Evolutionary conservation across 139 green algal genomes (phyloP).

Genomic region (Micractinium conductrix): DNA sequence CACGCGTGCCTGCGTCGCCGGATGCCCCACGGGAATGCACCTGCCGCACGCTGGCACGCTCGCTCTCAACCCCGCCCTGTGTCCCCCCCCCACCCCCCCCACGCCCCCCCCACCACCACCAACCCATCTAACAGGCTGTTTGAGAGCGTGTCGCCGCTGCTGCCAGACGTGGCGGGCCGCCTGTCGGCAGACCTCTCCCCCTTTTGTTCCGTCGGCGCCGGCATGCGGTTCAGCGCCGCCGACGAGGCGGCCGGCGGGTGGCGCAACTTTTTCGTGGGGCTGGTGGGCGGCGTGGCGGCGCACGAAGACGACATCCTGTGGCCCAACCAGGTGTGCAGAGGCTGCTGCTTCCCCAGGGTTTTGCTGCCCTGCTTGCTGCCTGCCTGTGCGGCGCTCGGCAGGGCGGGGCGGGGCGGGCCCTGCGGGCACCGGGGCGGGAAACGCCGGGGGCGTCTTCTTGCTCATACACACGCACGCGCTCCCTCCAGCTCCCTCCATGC

Average conservation of each 20-base stretch:
- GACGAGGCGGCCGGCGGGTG: constrained; percentile 46
- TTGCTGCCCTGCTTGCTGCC: neutral
- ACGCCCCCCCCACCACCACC: too few species aligned
- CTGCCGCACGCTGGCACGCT: neutral
- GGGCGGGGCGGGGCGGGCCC: too few species aligned
- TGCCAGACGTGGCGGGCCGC: constrained; percentile 32
- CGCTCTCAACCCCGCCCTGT: neutral
- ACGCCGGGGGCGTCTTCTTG: too few species aligned
- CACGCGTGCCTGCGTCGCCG: too few species aligned
- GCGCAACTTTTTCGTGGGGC: constrained; percentile 55
- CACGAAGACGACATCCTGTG: constrained; percentile 62
- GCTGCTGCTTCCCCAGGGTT: neutral
- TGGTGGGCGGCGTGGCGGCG: constrained; percentile 48
- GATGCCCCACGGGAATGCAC: too few species aligned
- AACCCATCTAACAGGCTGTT: constrained; percentile 41
- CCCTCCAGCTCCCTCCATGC: neutral
- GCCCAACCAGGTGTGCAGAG: constrained; percentile 56
- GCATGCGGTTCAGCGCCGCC: constrained; percentile 39
- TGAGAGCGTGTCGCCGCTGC: constrained; percentile 48
- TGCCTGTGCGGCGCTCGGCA: too few species aligned
- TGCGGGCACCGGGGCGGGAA: too few species aligned
- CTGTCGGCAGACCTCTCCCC: constrained; percentile 40
- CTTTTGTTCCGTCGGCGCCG: constrained; percentile 36
- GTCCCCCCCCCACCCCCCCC: neutral
- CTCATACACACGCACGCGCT: too few species aligned